Conservation (phyloP, 2,329 filamentous ascomycete genomes). For the Xylaria sp. region DNA sequence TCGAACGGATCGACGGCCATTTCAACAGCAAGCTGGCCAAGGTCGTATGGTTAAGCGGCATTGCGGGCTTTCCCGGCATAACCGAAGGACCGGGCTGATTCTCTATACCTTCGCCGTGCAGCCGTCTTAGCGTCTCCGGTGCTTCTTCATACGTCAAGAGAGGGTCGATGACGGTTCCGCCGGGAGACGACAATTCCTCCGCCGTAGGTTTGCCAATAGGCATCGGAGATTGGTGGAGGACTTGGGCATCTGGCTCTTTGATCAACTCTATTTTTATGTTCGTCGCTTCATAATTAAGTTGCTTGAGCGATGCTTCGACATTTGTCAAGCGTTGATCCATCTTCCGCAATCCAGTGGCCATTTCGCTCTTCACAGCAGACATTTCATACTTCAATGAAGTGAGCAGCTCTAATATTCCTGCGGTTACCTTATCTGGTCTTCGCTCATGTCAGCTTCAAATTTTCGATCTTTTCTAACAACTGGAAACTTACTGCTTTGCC, state of each 20-base stretch:
- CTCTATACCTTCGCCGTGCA: constrained; percentile 52
- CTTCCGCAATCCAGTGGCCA: constrained; percentile 35
- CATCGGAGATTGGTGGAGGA: constrained; percentile 26
- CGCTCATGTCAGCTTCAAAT: constrained; percentile 10
- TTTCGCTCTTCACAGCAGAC: too few relatives aligned
- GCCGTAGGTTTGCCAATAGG: constrained; percentile 24
- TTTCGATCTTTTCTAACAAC: not conserved
- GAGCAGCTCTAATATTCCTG: constrained; percentile 63
- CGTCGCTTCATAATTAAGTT: constrained; percentile 31
- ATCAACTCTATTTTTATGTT: constrained; percentile 37
- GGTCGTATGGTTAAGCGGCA: constrained; percentile 86
- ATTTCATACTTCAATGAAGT: constrained; percentile 40
- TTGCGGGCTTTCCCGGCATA: constrained; percentile 64
- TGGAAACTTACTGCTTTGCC: constrained; percentile 84
- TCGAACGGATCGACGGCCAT: constrained; percentile 67
- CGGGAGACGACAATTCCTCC: constrained; percentile 35
- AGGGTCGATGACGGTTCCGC: constrained; percentile 33
- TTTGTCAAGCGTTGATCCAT: constrained; percentile 43
- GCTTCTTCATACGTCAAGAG: constrained; percentile 36
- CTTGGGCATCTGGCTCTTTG: constrained; percentile 36
- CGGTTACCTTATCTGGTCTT: constrained; percentile 62
- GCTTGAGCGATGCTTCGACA: constrained; percentile 41
- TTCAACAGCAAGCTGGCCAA: constrained; percentile 82
- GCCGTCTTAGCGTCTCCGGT: constrained; percentile 39
- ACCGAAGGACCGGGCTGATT: constrained; percentile 55